These are phyloP conservation scores for Paspalum vaginatum DNA, from an alignment of 176 grass and related monocot species.

Conservation along the genomic window DNA sequence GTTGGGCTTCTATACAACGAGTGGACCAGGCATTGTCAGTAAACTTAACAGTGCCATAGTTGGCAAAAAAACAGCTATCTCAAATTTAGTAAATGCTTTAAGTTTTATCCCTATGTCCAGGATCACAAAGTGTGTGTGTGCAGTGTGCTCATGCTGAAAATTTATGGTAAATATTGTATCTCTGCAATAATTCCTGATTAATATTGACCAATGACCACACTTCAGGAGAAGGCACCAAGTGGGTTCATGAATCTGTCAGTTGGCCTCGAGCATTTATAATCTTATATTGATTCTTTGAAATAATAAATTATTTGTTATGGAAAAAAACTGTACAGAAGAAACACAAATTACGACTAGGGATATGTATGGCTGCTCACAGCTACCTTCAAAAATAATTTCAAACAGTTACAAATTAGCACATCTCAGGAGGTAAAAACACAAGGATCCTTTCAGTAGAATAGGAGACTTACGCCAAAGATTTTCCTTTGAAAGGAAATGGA, in stretches of 20 bases:
- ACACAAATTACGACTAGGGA: constrained; percentile 19
- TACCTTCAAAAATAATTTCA: constrained; percentile 6
- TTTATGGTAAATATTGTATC: neutral
- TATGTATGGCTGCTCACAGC: neutral
- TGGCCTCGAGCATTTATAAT: neutral
- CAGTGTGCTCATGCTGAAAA: neutral
- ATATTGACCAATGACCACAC: neutral
- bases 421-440: constrained; percentile 2
- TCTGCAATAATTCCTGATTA: constrained; percentile 19
- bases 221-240: neutral
- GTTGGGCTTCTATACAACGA: neutral
- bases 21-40: neutral
- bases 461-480: constrained; percentile 87
- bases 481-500: constrained; percentile 95
- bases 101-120: neutral
- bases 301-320: neutral
- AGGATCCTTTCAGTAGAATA: constrained; percentile 17
- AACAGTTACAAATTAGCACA: neutral
- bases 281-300: constrained; percentile 19
- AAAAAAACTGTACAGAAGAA: constrained; percentile 10
- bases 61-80: constrained; percentile 17
- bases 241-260: neutral
- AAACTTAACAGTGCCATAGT: neutral
- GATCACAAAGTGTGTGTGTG: constrained; percentile 23
- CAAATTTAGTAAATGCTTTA: neutral